These are phyloP conservation scores for Berberis vulgaris DNA, from an alignment of 164 flowering plant genomes.

Conservation along the genomic window DNA sequence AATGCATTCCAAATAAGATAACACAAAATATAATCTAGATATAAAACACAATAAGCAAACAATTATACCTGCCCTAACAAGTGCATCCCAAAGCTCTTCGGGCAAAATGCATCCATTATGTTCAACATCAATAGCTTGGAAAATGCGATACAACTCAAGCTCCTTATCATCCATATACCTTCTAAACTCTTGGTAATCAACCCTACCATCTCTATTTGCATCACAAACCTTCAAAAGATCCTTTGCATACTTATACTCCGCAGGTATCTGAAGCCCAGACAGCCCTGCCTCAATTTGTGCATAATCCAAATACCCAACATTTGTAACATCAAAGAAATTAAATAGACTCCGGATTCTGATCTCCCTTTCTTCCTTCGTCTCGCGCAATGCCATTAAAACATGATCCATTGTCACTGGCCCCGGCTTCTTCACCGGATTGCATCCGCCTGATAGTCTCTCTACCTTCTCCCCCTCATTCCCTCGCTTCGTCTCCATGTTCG, in stretches of 20 bases:
- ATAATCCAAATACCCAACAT: slow-evolving; percentile 63
- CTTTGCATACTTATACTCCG: slow-evolving; percentile 83
- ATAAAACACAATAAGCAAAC: slow-evolving; percentile 3
- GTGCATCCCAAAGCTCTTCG: slow-evolving; percentile 93
- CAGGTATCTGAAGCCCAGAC: slow-evolving; percentile 67
- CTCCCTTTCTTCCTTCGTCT: slow-evolving; percentile 89
- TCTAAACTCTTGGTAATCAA: slow-evolving; percentile 72
- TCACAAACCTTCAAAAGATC: slow-evolving; percentile 76
- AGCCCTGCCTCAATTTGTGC: slow-evolving; percentile 75
- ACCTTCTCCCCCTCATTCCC: slow-evolving; percentile 10
- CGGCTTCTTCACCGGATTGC: slow-evolving; percentile 61
- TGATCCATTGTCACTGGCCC: slow-evolving; percentile 80
- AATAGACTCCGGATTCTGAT: slow-evolving; percentile 59
- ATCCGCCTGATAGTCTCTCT: slow-evolving; percentile 20
- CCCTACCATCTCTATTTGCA: slow-evolving; percentile 72
- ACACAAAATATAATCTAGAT: neutral
- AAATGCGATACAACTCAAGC: slow-evolving; percentile 78
- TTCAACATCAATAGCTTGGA: slow-evolving; percentile 91
- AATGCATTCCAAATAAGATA: no score
- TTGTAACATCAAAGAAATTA: slow-evolving; percentile 58
- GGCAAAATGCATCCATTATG: slow-evolving; percentile 95
- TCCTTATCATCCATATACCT: slow-evolving; percentile 95
- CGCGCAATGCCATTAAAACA: slow-evolving; percentile 66
- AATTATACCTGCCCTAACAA: slow-evolving; percentile 72
- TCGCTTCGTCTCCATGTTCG: slow-evolving; percentile 11